Percentiles rank a stretch among this genome's conserved stretches.
Conservation (phyloP, 2,329 filamentous ascomycete species). For the Talaromyces sp. region DNA sequence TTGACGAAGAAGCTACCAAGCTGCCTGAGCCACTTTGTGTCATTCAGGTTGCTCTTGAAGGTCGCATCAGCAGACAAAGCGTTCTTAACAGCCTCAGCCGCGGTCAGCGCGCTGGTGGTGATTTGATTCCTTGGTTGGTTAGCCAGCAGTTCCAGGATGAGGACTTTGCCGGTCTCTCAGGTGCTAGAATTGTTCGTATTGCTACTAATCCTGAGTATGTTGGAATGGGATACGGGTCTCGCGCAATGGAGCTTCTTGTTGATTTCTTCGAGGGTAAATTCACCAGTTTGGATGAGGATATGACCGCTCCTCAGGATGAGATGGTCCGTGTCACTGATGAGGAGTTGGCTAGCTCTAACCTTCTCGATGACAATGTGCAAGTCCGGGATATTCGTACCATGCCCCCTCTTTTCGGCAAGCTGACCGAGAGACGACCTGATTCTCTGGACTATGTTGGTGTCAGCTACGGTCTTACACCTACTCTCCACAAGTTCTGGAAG, state of each 20-base stretch:
- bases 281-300: conserved; percentile 75
- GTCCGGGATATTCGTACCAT: conserved; percentile 88
- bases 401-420: conserved; percentile 88
- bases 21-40: conserved; percentile 93
- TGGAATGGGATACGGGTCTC: conserved; percentile 89
- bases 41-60: conserved; percentile 91
- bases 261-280: conserved; percentile 98
- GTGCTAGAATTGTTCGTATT: conserved; percentile 88
- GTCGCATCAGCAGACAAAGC: conserved; percentile 89
- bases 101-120: conserved; percentile 85
- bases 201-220: conserved; percentile 94
- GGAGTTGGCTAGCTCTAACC: conserved; percentile 73
- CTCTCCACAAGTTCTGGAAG: conserved; percentile 97
- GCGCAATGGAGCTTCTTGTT: conserved; percentile 80
- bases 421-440: conserved; percentile 79
- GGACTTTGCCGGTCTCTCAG: conserved; percentile 90
- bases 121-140: conserved; percentile 95
- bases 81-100: conserved; percentile 87
- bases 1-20: conserved; percentile 73
- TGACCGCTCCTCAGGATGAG: conserved; percentile 53
- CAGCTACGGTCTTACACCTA: conserved; percentile 85
- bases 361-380: conserved; percentile 85
- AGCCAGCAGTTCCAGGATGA: conserved; percentile 98
- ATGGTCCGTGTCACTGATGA: conserved; percentile 80
- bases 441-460: conserved; percentile 91